Evolutionary conservation across 805 yeast genomes (phyloP), one percentile per base, ranked within the genome.

Genomic region (Ogataea pilisensis): DNA sequence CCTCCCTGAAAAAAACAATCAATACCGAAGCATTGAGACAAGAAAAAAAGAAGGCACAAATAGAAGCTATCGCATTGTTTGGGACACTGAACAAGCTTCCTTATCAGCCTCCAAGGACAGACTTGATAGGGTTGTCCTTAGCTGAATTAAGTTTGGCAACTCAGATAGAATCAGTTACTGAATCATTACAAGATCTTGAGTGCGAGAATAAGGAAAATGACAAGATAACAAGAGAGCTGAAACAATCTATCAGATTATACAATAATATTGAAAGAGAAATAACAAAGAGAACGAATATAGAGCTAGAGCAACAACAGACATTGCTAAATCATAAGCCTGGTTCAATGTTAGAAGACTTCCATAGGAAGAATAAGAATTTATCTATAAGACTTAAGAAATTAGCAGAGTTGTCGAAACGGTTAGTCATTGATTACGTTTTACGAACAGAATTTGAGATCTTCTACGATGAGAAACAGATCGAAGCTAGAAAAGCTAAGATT

Each of bases 351-450:
- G 28, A 38, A 12, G 38, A 46, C 12, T 20, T 22, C 7, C 36
- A 46, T 30, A 35, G 28, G 24, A 49, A 45, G 31, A 43, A 55
- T 8, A 40, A 37, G 9, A 29, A 19, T 1, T 35, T 60, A 24
- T 46, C 50, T 9, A 35, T 35, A 3, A 41, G 60, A 18, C 54
- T 63, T 3, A 47, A 41, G 14, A 43, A 42, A 25, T 38, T 64
- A 37, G 48, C 56, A 3, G 45, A 45, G 3, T 46, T 55, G 17
- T 51, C 61, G 1, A 60, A 58, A 39, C 40, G 42, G 4, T 34
- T 64, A 3, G 46, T 63, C 4, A 49, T 47, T 12, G 57, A 60
- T 8, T 63, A 62, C 37, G 39, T 64, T 7, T 46, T 62, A 5
- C 43, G 47, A 5, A 37, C 43, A 11, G 62, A 60, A 36, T 53